A percentile compares a stretch with the other conserved stretches of the same genome.
These are phyloP conservation scores for Sapria himalayana DNA, from an alignment of 345 rosid species.

Conservation along the genomic window DNA sequence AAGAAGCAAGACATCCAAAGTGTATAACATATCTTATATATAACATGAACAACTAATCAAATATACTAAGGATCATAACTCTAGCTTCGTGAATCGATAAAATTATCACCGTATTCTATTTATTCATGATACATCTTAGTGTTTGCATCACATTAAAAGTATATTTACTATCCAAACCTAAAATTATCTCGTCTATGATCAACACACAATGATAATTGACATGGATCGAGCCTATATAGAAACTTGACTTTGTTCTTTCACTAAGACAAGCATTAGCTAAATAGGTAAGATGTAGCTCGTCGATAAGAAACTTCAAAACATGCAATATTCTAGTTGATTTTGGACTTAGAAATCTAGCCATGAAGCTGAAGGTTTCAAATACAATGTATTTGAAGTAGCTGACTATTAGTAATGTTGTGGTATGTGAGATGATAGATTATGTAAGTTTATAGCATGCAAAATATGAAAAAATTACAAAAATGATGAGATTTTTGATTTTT, in stretches of 20 bases:
- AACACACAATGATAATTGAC: constrained; percentile 68
- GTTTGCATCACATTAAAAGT: constrained; percentile 56
- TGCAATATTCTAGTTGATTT: constrained; percentile 13
- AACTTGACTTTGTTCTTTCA: constrained; percentile 61
- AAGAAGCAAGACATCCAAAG: constrained; percentile 39
- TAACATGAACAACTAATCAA: constrained; percentile 41
- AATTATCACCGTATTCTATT: constrained; percentile 44
- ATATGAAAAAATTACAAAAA: too few relatives aligned
- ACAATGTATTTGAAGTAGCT: constrained; percentile 53
- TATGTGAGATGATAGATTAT: constrained; percentile 67
- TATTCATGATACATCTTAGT: constrained; percentile 37
- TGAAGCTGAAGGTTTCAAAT: constrained; percentile 47
- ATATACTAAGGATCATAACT: constrained; percentile 61
- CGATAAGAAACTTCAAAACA: constrained; percentile 33
- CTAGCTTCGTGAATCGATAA: constrained; percentile 91
- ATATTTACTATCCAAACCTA: constrained; percentile 66
- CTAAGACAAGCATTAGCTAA: constrained; percentile 31
- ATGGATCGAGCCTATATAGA: constrained; percentile 71
- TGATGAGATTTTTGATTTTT: too few relatives aligned
- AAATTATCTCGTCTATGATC: constrained; percentile 83
- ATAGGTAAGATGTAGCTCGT: constrained; percentile 42
- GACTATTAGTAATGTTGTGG: constrained; percentile 86
- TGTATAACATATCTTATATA: constrained; percentile 57
- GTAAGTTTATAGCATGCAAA: too few relatives aligned
- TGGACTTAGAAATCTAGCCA: constrained; percentile 50